These are phyloP conservation scores for Solanum pimpinellifolium DNA, from an alignment of 257 asterid species.

Conservation along the genomic window DNA sequence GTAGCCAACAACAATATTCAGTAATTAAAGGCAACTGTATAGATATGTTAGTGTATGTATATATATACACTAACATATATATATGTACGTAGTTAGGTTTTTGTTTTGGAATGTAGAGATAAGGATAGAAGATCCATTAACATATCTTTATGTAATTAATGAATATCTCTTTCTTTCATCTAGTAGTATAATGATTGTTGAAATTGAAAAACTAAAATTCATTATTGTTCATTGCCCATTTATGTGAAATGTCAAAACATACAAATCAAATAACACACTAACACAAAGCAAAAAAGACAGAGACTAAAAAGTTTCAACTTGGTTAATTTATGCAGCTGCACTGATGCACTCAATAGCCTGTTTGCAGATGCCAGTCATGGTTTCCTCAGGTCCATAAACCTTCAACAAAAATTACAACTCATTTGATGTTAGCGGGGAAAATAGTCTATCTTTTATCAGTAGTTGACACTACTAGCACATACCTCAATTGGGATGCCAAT, in stretches of 20 bases:
- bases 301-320: background rate
- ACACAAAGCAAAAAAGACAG: background rate
- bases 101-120: background rate
- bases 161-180: background rate
- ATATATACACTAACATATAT: too few species aligned
- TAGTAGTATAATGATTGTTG: background rate
- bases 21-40: background rate
- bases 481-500: slow-evolving; percentile 94
- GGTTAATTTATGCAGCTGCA: slow-evolving; percentile 61
- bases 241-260: slow-evolving; percentile 1
- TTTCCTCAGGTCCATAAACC: slow-evolving; percentile 97
- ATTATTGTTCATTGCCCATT: background rate
- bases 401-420: slow-evolving; percentile 6
- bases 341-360: slow-evolving; percentile 92
- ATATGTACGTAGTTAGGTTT: background rate
- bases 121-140: background rate
- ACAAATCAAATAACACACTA: slow-evolving; percentile 5
- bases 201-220: background rate
- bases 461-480: background rate
- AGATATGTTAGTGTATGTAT: too few species aligned
- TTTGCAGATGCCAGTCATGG: slow-evolving; percentile 97
- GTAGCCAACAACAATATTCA: too few species aligned
- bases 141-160: background rate
- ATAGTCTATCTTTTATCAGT: background rate
- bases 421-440: background rate